Evolutionary conservation across 1,284 basidiomycete species (phyloP), one percentile per base, ranked within the genome.

Genomic region (Golubevia pallescens): DNA sequence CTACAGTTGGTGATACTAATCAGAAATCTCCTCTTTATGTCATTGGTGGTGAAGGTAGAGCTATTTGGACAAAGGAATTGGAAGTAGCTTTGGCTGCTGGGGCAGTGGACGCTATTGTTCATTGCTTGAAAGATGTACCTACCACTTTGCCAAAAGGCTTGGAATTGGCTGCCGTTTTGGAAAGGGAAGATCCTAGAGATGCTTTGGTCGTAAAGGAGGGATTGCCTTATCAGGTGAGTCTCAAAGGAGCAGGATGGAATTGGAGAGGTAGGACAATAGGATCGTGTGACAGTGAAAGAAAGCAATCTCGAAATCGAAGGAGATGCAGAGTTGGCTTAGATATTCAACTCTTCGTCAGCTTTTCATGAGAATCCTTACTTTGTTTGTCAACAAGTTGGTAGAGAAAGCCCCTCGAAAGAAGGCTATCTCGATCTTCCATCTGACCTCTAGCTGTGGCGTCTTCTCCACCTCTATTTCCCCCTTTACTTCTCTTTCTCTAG

Each of bases 51-150:
- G 86, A 86, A 51, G 85, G 86, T 65, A 94, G 95, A 86, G 91
- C 92, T 0, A 87, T 98, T 16, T 98, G 95, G 95, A 97, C 95
- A 32, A 93, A 93, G 82, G 95, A 97, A 82, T 90, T 98, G 67
- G 95, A 98, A 85, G 92, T 92, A 20, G 91, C 92, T 23, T 88
- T 98, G 62, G 88, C 90, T 56, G 88, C 90, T 53, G 88, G 89
- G 19, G 87, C 88, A 10, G 93, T 97, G 61, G 97, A 99, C 85
- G 91, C 97, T 88, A 91, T 99, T 76, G 92, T 99, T 20, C 97
- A 99, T 87, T 92, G 90, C 63, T 88, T 94, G 77, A 99, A 99
- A 86, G 97, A 99, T 86, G 90, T 98, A 20, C 96, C 96, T 8
- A 99, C 96, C 1, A 88, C 88, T 2, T 87, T 98, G 28, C 94